Evolutionary conservation across 306 rosid species (phyloP).

Genomic region (Ammopiptanthus mongolicus): DNA sequence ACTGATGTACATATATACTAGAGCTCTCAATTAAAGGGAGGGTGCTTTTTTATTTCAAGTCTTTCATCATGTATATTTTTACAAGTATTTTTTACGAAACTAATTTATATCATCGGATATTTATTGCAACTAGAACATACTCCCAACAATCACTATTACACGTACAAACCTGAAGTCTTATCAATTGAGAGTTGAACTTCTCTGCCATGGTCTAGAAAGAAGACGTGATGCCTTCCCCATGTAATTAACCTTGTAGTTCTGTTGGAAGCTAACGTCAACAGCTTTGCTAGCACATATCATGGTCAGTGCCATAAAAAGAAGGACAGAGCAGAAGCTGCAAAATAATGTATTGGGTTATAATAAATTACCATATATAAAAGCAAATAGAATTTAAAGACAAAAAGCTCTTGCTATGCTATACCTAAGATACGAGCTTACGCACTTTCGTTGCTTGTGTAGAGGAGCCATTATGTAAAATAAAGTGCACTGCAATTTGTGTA

Average conservation of each 20-base stretch:
- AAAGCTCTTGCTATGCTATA: neutral
- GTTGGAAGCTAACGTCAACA: constrained; percentile 21
- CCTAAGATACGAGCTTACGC: neutral
- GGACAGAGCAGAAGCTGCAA: constrained; percentile 18
- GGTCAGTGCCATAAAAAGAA: neutral
- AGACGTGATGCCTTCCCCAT: constrained; percentile 21
- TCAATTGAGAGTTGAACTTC: constrained; percentile 31
- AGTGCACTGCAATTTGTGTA: neutral
- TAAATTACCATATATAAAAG: neutral
- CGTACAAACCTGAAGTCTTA: constrained; percentile 22
- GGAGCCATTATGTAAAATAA: constrained; percentile 11
- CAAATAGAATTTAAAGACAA: neutral
- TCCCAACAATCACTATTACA: too few species aligned
- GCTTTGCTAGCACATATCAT: neutral
- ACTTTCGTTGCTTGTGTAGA: constrained; percentile 17
- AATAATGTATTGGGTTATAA: neutral
- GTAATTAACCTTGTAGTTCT: constrained; percentile 26
- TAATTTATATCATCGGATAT: too few species aligned
- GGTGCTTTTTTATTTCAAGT: too few species aligned
- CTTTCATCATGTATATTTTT: too few species aligned
- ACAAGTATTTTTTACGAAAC: too few species aligned
- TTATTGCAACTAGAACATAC: too few species aligned
- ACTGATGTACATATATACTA: neutral
- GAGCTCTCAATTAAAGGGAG: neutral
- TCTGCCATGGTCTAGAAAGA: constrained; percentile 12